Conservation (phyloP, 805 yeast genomes). For the Cyberlindnera galapagoensis region DNA sequence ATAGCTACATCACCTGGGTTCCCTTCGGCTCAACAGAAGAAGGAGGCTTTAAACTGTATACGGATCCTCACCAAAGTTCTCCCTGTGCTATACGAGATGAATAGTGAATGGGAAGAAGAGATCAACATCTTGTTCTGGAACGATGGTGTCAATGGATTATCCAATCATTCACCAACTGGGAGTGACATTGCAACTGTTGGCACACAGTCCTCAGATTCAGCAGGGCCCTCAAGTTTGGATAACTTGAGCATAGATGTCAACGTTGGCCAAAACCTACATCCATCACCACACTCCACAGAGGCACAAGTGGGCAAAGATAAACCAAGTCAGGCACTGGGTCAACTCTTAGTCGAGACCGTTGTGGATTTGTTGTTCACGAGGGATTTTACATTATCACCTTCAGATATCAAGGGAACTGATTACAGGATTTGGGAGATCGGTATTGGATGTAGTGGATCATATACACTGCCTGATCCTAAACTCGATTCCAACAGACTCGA, state of each 20-base stretch:
- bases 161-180: neutral
- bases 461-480: constrained; percentile 30
- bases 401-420: constrained; percentile 26
- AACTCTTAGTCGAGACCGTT: constrained; percentile 30
- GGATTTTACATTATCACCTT: constrained; percentile 44
- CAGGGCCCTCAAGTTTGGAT: constrained; percentile 12
- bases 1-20: constrained; percentile 21
- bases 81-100: constrained; percentile 61
- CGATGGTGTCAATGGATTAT: constrained; percentile 9
- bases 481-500: constrained; percentile 65
- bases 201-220: constrained; percentile 21
- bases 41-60: constrained; percentile 50
- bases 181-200: constrained; percentile 21
- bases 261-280: constrained; percentile 9
- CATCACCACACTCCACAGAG: constrained; percentile 14
- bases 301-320: constrained; percentile 11
- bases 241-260: constrained; percentile 14
- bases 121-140: constrained; percentile 41
- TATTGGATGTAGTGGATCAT: constrained; percentile 39
- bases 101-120: constrained; percentile 23
- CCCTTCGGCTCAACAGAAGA: constrained; percentile 19
- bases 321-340: constrained; percentile 24
- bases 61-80: constrained; percentile 57
- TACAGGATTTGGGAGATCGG: constrained; percentile 76
- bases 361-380: constrained; percentile 47